These are phyloP conservation scores for Vigna reflexopilosa DNA, from an alignment of 306 rosid species.

Conservation along the genomic window DNA sequence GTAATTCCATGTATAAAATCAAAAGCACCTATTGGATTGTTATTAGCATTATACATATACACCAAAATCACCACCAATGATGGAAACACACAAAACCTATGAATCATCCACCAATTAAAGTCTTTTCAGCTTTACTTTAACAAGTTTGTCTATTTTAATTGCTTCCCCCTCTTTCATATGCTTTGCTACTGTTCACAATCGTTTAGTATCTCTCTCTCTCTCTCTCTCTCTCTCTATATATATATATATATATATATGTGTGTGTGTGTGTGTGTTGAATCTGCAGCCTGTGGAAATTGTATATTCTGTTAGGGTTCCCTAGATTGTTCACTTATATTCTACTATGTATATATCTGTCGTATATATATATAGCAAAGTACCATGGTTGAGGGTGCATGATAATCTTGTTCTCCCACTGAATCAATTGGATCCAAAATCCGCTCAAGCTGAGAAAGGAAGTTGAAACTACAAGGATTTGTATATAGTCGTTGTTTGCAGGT, in stretches of 20 bases:
- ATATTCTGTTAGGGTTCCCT: slow-evolving; percentile 65
- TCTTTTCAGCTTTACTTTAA: slow-evolving; percentile 21
- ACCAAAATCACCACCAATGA: neutral
- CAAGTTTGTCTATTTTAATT: slow-evolving; percentile 11
- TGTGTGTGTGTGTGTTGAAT: neutral
- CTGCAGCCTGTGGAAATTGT: slow-evolving; percentile 26
- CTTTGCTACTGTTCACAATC: neutral
- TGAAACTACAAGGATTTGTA: slow-evolving; percentile 1
- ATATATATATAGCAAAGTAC: slow-evolving; percentile 30
- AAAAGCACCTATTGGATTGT: neutral
- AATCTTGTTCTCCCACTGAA: slow-evolving; percentile 26
- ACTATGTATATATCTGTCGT: neutral
- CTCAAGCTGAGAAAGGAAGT: neutral
- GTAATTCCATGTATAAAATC: neutral
- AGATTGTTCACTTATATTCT: neutral
- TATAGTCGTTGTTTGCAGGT: slow-evolving; percentile 74
- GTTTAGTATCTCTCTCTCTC: neutral
- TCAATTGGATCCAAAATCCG: slow-evolving; percentile 2
- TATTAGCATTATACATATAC: neutral
- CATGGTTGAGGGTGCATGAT: slow-evolving; percentile 10
- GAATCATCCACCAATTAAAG: slow-evolving; percentile 45
- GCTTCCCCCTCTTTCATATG: neutral
- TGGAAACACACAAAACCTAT: slow-evolving; percentile 34
- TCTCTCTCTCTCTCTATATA: neutral
- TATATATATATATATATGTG: neutral